phyloP scores from a whole-genome alignment of 139 green algal species.

The Chlorella vulgaris region DNA sequence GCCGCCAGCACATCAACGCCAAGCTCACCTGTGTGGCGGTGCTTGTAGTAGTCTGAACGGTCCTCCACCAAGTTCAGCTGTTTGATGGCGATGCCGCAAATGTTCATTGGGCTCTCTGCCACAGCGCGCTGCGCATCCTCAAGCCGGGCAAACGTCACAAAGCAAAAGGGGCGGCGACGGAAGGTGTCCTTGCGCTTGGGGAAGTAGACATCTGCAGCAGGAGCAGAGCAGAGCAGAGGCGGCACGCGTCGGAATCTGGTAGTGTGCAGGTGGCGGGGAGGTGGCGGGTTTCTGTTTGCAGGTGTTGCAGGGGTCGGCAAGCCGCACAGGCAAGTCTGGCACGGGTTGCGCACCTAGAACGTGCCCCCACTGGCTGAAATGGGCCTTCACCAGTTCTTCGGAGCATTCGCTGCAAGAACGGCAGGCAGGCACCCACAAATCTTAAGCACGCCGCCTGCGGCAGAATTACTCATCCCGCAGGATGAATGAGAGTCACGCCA shows the following conservation, averaged over 20 bases:
- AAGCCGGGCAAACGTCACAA: constrained; percentile 45
- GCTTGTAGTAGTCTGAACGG: constrained; percentile 44
- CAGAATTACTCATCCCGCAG: too few species aligned
- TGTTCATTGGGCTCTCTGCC: constrained; percentile 46
- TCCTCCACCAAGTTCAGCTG: constrained; percentile 53
- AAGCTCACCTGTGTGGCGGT: constrained; percentile 21
- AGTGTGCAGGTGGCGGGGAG: too few species aligned
- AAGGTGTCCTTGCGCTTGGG: constrained; percentile 48
- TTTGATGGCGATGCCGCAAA: constrained; percentile 53
- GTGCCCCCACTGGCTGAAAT: constrained; percentile 49
- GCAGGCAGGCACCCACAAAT: too few species aligned
- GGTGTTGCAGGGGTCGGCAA: too few species aligned
- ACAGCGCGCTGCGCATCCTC: constrained; percentile 37
- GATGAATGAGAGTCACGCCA: too few species aligned
- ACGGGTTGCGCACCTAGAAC: constrained; percentile 29
- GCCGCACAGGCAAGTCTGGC: neutral
- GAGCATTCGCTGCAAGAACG: constrained; percentile 26
- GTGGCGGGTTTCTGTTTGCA: too few species aligned
- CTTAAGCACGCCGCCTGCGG: too few species aligned
- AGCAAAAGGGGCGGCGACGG: constrained; percentile 51
- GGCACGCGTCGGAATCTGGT: too few species aligned
- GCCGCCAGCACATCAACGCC: too few species aligned
- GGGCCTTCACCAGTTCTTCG: constrained; percentile 44
- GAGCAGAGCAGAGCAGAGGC: neutral
- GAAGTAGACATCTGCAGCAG: constrained; percentile 50